Evolutionary conservation across 148 eudicot genomes (phyloP).

Genomic region (Rhododendron vialii): DNA sequence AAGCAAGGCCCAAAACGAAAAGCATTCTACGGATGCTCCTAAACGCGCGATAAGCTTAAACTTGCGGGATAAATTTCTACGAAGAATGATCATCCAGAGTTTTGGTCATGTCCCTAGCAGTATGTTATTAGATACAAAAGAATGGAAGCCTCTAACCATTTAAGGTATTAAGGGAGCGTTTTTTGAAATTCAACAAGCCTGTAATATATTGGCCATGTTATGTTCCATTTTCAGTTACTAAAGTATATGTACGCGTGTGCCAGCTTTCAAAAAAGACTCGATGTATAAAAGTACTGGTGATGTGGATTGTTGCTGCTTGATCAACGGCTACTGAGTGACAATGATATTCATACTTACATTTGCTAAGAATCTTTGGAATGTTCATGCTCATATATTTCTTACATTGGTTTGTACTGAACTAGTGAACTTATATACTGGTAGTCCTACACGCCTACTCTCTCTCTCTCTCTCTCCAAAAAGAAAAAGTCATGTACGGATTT

Average conservation of each 20-base stretch:
- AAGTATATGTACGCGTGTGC: not conserved
- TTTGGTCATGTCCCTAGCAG: not conserved
- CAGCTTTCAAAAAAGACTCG: not conserved
- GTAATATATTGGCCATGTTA: not conserved
- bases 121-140: not conserved
- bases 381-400: not conserved
- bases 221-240: not conserved
- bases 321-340: not conserved
- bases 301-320: not conserved
- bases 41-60: slow-evolving; percentile 40
- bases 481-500: no score
- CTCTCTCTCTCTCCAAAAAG: not conserved
- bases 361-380: not conserved
- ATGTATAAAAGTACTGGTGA: not conserved
- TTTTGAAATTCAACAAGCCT: not conserved
- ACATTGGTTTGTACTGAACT: not conserved
- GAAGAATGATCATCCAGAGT: not conserved
- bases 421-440: not conserved
- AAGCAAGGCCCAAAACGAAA: slow-evolving; percentile 74
- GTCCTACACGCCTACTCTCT: not conserved
- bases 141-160: not conserved
- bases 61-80: not conserved
- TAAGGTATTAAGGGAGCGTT: not conserved
- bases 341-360: not conserved
- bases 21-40: slow-evolving; percentile 74